Conservation (phyloP, 1,284 basidiomycete species). For the Ustilago shanxiensis region DNA sequence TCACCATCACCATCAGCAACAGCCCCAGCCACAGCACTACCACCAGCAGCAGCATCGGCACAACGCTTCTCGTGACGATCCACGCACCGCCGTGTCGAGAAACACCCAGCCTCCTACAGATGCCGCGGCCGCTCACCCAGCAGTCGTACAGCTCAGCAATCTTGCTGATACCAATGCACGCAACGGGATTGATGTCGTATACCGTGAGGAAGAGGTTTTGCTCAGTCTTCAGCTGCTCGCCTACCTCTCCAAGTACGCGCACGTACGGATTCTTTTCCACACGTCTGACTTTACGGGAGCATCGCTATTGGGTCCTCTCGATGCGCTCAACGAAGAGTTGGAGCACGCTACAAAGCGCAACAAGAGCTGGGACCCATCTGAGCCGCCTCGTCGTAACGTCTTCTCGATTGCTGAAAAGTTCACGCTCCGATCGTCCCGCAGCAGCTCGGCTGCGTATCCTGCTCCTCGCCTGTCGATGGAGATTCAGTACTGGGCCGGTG, state of each 20-base stretch:
- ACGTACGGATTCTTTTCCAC: conserved; percentile 96
- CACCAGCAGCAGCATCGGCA: conserved; percentile 21
- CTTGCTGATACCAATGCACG: conserved; percentile 38
- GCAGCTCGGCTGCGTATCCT: conserved; percentile 63
- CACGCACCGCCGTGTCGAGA: conserved; percentile 13
- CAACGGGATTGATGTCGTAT: conserved; percentile 70
- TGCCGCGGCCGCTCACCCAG: conserved; percentile 31
- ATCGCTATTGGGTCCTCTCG: conserved; percentile 57
- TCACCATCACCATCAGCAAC: conserved; percentile 13
- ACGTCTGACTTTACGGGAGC: conserved; percentile 57
- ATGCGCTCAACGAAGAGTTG: conserved; percentile 50
- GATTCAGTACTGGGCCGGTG: conserved; percentile 99
- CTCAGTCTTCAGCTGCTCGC: conserved; percentile 91
- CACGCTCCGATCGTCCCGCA: conserved; percentile 88
- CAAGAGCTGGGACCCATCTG: conserved; percentile 61
- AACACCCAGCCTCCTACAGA: conserved; percentile 21
- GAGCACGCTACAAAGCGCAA: conserved; percentile 40
- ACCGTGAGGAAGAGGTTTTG: conserved; percentile 94
- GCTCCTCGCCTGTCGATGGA: conserved; percentile 82
- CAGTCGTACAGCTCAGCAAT: conserved; percentile 43
- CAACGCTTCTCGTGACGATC: conserved; percentile 20
- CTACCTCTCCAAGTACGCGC: conserved; percentile 97
- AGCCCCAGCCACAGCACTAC: conserved; percentile 11
- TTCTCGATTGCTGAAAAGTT: conserved; percentile 96
- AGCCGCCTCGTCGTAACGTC: conserved; percentile 73